A percentile compares a stretch with the other conserved stretches of the same genome.
phyloP scores from a whole-genome alignment of 352 stramenopile genomes.

The Phytophthora nicotianae region DNA sequence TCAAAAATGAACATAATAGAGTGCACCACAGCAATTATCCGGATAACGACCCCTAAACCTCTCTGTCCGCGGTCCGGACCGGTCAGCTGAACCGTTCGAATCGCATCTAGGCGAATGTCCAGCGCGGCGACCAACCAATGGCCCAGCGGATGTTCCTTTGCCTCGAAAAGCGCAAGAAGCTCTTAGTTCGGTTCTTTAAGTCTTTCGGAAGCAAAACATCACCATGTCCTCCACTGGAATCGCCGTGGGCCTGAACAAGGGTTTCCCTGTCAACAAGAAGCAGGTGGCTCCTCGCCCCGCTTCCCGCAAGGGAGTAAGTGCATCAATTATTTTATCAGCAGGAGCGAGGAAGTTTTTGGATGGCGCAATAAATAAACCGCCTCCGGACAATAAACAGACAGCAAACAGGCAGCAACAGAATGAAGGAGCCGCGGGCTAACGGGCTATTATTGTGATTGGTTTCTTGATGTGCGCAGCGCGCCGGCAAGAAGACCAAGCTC shows the following conservation, averaged over 20 bases:
- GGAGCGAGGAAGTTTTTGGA: neutral
- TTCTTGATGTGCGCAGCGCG: conserved; percentile 50
- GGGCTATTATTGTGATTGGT: conserved; percentile 9
- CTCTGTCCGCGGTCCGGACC: conserved; percentile 7
- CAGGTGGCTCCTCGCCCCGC: conserved; percentile 84
- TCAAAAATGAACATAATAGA: too few relatives aligned
- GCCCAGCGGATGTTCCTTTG: conserved; percentile 21
- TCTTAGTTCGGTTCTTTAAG: conserved; percentile 88
- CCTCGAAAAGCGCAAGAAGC: conserved; percentile 6
- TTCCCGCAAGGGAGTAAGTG: conserved; percentile 92
- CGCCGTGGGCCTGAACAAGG: conserved; percentile 92
- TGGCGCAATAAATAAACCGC: neutral
- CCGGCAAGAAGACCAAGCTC: conserved; percentile 95
- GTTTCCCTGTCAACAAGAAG: conserved; percentile 93
- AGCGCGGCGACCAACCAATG: conserved; percentile 40
- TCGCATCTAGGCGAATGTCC: conserved; percentile 28
- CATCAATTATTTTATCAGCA: conserved; percentile 2
- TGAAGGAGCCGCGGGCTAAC: conserved; percentile 15
- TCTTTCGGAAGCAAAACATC: conserved; percentile 86
- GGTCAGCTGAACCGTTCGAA: conserved; percentile 28
- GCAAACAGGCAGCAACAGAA: conserved; percentile 1
- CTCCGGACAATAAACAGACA: conserved; percentile 2
- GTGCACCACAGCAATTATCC: neutral
- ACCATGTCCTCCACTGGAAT: conserved; percentile 92
- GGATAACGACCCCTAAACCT: neutral